A percentile compares a stretch with the other conserved stretches of the same genome.
phyloP scores from a whole-genome alignment of 768 basidiomycete species.

The Mycena belliarum region DNA sequence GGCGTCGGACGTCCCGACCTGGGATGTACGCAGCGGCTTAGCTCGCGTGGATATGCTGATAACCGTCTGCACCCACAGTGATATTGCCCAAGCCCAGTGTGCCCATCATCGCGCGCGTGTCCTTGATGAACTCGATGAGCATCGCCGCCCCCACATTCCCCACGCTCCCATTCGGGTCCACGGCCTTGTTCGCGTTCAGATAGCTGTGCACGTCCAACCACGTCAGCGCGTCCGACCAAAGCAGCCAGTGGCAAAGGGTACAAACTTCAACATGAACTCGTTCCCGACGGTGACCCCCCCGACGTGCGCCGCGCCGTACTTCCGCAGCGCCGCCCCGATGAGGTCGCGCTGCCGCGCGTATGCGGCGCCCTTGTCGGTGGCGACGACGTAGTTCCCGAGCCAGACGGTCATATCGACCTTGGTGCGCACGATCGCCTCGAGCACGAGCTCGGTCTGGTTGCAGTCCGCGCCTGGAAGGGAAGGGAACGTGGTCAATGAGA shows the following conservation, averaged over 20 bases:
- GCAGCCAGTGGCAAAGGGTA: too few relatives aligned
- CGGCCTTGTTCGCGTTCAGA: slow-evolving; percentile 48
- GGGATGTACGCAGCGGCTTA: neutral
- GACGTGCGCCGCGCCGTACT: slow-evolving; percentile 76
- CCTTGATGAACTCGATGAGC: slow-evolving; percentile 65
- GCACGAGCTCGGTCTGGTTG: slow-evolving; percentile 76
- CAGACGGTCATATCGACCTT: slow-evolving; percentile 85
- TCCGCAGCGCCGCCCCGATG: slow-evolving; percentile 69
- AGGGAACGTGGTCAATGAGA: neutral
- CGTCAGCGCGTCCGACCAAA: too few relatives aligned
- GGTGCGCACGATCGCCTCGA: slow-evolving; percentile 89
- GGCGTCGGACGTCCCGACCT: slow-evolving; percentile 56
- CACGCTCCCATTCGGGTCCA: slow-evolving; percentile 56
- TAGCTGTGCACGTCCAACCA: slow-evolving; percentile 43
- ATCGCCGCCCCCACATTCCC: slow-evolving; percentile 66
- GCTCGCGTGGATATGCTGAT: neutral
- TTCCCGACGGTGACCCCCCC: slow-evolving; percentile 89
- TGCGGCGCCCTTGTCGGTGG: slow-evolving; percentile 65
- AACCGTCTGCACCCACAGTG: slow-evolving; percentile 55
- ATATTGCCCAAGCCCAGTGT: slow-evolving; percentile 62
- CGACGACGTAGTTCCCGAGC: slow-evolving; percentile 67
- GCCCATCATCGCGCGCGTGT: slow-evolving; percentile 58
- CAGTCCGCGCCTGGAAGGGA: slow-evolving; percentile 56
- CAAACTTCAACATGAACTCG: slow-evolving; percentile 80
- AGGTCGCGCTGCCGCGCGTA: slow-evolving; percentile 72